These are phyloP conservation scores for Aspergillus viridinutans DNA, from an alignment of 2,329 filamentous ascomycete species.

Conservation along the genomic window DNA sequence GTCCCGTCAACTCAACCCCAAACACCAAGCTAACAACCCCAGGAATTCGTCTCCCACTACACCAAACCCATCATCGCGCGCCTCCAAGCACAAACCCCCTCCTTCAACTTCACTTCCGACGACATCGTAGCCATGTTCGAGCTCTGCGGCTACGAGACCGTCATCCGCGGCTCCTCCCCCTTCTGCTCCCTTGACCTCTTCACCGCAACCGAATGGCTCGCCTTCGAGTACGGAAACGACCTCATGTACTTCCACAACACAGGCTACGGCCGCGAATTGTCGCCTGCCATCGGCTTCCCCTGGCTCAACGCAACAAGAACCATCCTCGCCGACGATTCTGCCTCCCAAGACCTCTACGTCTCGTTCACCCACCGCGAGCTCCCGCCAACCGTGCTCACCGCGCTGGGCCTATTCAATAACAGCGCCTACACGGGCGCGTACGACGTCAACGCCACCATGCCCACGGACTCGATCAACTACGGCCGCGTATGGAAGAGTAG, in stretches of 20 bases:
- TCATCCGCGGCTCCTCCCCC: constrained; percentile 58
- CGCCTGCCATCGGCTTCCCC: constrained; percentile 58
- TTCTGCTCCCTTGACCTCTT: constrained; percentile 61
- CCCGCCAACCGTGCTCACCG: constrained; percentile 62
- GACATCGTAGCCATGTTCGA: constrained; percentile 65
- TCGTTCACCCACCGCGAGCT: constrained; percentile 68
- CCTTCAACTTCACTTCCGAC: constrained; percentile 59
- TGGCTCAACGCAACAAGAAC: constrained; percentile 62
- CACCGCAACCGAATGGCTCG: constrained; percentile 60
- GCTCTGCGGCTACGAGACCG: constrained; percentile 62
- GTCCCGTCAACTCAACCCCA: constrained; percentile 35
- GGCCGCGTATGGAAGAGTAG: constrained; percentile 61
- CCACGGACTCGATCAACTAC: constrained; percentile 58
- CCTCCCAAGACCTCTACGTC: constrained; percentile 58
- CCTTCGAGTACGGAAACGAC: constrained; percentile 62
- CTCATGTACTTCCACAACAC: constrained; percentile 62
- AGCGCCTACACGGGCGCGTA: constrained; percentile 52
- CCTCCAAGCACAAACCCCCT: constrained; percentile 49
- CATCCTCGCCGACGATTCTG: constrained; percentile 43
- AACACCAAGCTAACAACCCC: not conserved
- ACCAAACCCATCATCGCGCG: constrained; percentile 58
- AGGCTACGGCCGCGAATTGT: constrained; percentile 58
- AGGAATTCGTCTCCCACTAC: constrained; percentile 39
- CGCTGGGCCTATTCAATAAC: constrained; percentile 68
- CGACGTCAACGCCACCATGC: constrained; percentile 61